Evolutionary conservation across 352 stramenopile species (phyloP).

Genomic region (Phytophthora meadii): DNA sequence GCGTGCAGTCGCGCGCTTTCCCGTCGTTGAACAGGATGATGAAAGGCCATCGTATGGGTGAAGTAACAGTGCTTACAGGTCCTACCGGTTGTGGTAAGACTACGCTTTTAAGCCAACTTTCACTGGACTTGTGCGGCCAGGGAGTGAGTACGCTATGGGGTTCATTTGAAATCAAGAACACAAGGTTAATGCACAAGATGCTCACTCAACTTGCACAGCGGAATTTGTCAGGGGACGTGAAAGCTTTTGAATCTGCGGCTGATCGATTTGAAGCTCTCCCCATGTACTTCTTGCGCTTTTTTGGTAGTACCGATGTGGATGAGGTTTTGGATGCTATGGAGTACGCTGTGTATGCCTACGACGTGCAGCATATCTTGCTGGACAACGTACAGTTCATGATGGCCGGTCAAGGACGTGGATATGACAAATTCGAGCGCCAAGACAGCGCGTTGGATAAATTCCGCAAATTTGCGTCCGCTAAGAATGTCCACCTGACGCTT

Average conservation of each 20-base stretch:
- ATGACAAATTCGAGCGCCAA: slow-evolving; percentile 91
- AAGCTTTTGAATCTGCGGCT: slow-evolving; percentile 79
- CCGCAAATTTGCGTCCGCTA: slow-evolving; percentile 95
- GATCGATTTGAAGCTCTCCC: slow-evolving; percentile 95
- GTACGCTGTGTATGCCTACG: slow-evolving; percentile 97
- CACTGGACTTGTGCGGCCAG: slow-evolving; percentile 92
- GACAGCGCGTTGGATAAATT: slow-evolving; percentile 97
- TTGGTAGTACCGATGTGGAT: slow-evolving; percentile 95
- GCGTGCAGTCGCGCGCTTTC: slow-evolving; percentile 93
- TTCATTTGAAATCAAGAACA: slow-evolving; percentile 99
- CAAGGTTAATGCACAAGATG: slow-evolving; percentile 97
- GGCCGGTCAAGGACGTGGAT: slow-evolving; percentile 83
- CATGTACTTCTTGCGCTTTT: slow-evolving; percentile 99
- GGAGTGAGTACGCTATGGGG: slow-evolving; percentile 99
- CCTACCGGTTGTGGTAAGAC: slow-evolving; percentile 97
- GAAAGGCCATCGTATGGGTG: slow-evolving; percentile 97
- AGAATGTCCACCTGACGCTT: slow-evolving; percentile 98
- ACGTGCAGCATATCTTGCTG: slow-evolving; percentile 98
- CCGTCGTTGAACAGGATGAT: slow-evolving; percentile 95
- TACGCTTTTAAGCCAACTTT: slow-evolving; percentile 93
- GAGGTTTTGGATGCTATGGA: slow-evolving; percentile 99
- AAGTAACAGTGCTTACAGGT: slow-evolving; percentile 99
- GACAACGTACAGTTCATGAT: slow-evolving; percentile 99
- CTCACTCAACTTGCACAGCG: slow-evolving; percentile 93
- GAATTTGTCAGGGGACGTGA: slow-evolving; percentile 72